Base-by-base conservation (phyloP, 257 asterid genomes). In the Leonotis leonurus region DNA sequence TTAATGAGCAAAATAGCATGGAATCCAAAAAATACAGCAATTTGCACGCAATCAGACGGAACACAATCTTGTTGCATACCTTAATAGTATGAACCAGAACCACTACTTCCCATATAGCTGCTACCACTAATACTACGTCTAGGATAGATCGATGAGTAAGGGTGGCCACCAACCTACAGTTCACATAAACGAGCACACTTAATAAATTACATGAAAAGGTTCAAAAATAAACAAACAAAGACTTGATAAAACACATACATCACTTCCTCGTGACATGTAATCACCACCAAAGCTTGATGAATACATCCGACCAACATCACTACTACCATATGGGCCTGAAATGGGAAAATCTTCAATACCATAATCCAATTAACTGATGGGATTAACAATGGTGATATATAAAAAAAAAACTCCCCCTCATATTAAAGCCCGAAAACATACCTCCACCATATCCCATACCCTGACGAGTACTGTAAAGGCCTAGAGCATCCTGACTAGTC, bases 21-120 rank as follows among this genome's bases (percentile, higher is more conserved):
- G 41, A 44, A 22, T 35, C 7, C 11, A n/a, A 1, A 27, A 29
- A 21, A 20, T 3, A 46, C 14, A 54, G 36, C 4, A n/a, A 8
- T n/a, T n/a, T n/a, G n/a, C n/a, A n/a, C n/a, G 64, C 20, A 43
- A n/a, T 8, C 3, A 16, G 41, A 57, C 11, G 21, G 29, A 20
- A 37, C 35, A 12, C 21, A 3, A 9, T 16, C 39, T 30, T 11
- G 40, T 41, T 61, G 65, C 76, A 49, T 72, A 81, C 93, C 95
- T 91, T 73, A 91, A 75, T 88, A 88, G 69, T 91, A 91, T 14
- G 96, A 82, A 67, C 96, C 85, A 40, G 98, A 91, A 69, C 89
- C 81, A 72, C 89, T 72, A 55, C 93, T 78, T 40, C 97, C 91
- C 95, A 82, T 82, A 58, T 87, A 93, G 73, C 88, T 79, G 56